phyloP scores from a whole-genome alignment of 345 rosid genomes.

The Geranium brycei region DNA sequence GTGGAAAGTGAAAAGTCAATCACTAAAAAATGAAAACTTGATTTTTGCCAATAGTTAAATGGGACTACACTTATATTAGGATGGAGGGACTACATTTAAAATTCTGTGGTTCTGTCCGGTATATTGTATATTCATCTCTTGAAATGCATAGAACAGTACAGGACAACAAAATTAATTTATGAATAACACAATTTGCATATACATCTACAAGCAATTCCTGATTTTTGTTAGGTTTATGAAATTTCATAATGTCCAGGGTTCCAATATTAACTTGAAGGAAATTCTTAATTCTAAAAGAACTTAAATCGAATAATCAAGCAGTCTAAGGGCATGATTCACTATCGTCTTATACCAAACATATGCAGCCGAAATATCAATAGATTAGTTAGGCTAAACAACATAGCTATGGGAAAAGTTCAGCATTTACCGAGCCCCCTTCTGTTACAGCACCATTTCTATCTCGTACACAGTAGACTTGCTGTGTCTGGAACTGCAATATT shows the following conservation, averaged over 20 bases:
- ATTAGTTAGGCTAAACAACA: too few relatives aligned
- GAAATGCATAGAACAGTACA: neutral
- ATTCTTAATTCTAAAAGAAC: neutral
- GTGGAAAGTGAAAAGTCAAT: too few relatives aligned
- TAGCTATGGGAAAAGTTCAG: neutral
- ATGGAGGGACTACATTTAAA: too few relatives aligned
- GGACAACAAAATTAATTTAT: neutral
- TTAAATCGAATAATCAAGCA: neutral
- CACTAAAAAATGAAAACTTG: too few relatives aligned
- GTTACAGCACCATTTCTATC: conserved; percentile 58
- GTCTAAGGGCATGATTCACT: too few relatives aligned
- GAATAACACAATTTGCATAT: neutral
- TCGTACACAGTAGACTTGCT: conserved; percentile 72
- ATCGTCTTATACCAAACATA: too few relatives aligned
- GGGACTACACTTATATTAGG: too few relatives aligned
- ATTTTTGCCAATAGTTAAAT: too few relatives aligned
- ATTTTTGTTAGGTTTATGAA: neutral
- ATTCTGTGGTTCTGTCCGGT: neutral
- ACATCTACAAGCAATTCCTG: neutral
- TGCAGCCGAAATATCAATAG: too few relatives aligned
- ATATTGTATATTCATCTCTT: neutral
- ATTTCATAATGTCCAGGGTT: too few relatives aligned
- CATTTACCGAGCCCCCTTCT: conserved; percentile 73
- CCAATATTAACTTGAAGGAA: too few relatives aligned
- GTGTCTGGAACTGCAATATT: conserved; percentile 64